phyloP scores from a whole-genome alignment of 805 yeast genomes.

The Metschnikowia gruessii region DNA sequence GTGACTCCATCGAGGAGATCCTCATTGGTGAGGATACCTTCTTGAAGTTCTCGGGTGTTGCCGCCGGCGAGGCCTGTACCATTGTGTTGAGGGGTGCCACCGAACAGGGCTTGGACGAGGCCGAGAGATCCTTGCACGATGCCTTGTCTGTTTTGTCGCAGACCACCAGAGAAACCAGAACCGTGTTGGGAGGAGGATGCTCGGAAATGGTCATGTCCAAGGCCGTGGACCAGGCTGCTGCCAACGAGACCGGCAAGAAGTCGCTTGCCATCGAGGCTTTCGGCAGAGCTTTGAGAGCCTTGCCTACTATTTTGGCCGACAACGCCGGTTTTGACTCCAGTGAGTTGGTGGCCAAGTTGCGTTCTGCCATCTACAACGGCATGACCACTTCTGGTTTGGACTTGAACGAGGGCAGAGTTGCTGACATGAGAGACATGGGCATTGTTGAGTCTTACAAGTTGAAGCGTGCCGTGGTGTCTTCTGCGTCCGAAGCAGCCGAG shows the following conservation, averaged over 20 bases:
- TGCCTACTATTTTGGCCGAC: conserved; percentile 94
- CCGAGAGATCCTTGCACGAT: conserved; percentile 70
- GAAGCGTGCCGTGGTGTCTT: conserved; percentile 88
- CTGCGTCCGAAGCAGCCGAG: conserved; percentile 98
- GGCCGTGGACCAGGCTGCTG: conserved; percentile 91
- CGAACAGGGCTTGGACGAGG: conserved; percentile 46
- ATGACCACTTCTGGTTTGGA: conserved; percentile 90
- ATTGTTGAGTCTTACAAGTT: conserved; percentile 90
- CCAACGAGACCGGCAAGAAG: conserved; percentile 88
- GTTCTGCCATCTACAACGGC: conserved; percentile 90
- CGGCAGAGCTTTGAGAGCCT: conserved; percentile 89
- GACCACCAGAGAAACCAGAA: conserved; percentile 88
- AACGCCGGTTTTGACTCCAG: conserved; percentile 96
- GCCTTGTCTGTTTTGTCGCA: conserved; percentile 94
- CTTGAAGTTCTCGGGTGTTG: conserved; percentile 92
- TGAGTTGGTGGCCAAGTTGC: conserved; percentile 84
- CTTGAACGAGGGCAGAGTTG: conserved; percentile 76
- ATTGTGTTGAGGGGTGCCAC: conserved; percentile 73
- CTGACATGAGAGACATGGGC: conserved; percentile 93
- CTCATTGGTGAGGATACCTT: conserved; percentile 90
- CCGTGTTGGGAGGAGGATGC: conserved; percentile 93
- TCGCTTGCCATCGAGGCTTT: conserved; percentile 92
- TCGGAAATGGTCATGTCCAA: conserved; percentile 89
- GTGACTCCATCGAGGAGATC: conserved; percentile 87
- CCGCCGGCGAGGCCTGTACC: conserved; percentile 95